These are phyloP conservation scores for Rhizopogon sp. DNA, from an alignment of 768 basidiomycete species.

Conservation along the genomic window DNA sequence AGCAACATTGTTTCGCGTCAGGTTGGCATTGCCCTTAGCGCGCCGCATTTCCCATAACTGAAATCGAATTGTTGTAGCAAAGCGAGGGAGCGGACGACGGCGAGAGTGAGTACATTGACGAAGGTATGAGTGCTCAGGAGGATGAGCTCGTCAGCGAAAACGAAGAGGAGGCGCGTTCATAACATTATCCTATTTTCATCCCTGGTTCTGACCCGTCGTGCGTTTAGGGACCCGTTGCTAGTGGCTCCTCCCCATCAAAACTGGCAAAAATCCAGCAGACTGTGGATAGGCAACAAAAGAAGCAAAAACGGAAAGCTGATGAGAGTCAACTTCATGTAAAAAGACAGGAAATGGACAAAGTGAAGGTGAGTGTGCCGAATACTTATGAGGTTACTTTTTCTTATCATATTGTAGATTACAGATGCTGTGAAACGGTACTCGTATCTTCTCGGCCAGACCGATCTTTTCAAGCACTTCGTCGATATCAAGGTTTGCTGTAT, in stretches of 20 bases:
- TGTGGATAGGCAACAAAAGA: conserved; percentile 38
- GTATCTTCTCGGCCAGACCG: conserved; percentile 96
- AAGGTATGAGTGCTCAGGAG: conserved; percentile 49
- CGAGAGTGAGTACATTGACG: conserved; percentile 64
- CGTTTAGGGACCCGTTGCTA: conserved; percentile 14
- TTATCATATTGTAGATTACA: conserved; percentile 51
- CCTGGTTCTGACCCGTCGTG: conserved; percentile 3
- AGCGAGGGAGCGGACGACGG: conserved; percentile 70
- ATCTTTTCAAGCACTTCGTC: conserved; percentile 97
- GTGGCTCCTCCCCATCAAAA: conserved; percentile 26
- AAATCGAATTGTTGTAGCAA: conserved; percentile 34
- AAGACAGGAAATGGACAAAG: conserved; percentile 84
- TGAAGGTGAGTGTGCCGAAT: conserved; percentile 49
- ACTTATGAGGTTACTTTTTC: not conserved
- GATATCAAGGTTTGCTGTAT: conserved; percentile 74
- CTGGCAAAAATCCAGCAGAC: conserved; percentile 32
- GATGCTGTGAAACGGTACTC: conserved; percentile 97
- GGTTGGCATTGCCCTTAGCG: conserved; percentile 34
- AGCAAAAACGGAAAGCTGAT: conserved; percentile 57
- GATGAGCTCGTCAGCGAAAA: conserved; percentile 58
- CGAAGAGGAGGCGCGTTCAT: conserved; percentile 31
- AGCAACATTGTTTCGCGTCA: conserved; percentile 89
- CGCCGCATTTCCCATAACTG: conserved; percentile 7
- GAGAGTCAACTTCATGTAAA: conserved; percentile 67
- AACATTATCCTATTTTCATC: conserved; percentile 2